phyloP scores from a whole-genome alignment of 1,284 basidiomycete genomes.

The Puccinia hordei region DNA sequence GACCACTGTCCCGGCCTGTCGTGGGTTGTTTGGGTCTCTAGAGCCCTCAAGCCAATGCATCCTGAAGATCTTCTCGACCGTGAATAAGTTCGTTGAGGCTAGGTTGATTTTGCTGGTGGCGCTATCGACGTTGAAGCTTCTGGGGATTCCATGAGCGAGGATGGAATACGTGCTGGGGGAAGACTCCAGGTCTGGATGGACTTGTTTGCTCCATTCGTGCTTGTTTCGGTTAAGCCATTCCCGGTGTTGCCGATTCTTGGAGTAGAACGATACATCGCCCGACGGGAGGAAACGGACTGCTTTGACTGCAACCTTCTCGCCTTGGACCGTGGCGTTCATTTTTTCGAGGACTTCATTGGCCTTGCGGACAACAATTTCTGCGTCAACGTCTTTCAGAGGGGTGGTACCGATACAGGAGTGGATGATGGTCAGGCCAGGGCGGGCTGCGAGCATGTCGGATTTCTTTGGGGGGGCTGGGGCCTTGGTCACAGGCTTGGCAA shows the following conservation, averaged over 20 bases:
- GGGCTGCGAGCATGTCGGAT: not conserved
- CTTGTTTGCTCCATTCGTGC: not conserved
- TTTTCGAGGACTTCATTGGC: not conserved
- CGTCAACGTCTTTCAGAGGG: not conserved
- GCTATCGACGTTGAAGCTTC: not conserved
- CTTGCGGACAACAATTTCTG: not conserved
- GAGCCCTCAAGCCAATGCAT: not conserved
- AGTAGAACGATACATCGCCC: not conserved
- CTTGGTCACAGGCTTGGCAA: constrained; percentile 51
- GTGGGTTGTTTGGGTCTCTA: not conserved
- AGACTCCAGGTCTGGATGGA: not conserved
- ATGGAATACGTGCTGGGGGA: not conserved
- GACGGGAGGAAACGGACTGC: not conserved
- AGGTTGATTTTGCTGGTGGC: not conserved
- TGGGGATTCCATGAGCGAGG: not conserved
- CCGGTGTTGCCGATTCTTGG: not conserved
- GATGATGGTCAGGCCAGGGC: not conserved
- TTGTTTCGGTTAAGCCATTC: not conserved
- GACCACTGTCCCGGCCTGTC: not conserved
- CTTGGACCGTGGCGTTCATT: not conserved
- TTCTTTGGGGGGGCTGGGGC: constrained; percentile 12
- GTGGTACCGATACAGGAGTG: not conserved
- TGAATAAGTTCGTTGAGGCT: not conserved
- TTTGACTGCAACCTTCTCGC: not conserved
- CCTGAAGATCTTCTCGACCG: not conserved